These are phyloP conservation scores for Penicillium atrosanguineum DNA, from an alignment of 495 filamentous ascomycete species.

Conservation along the genomic window DNA sequence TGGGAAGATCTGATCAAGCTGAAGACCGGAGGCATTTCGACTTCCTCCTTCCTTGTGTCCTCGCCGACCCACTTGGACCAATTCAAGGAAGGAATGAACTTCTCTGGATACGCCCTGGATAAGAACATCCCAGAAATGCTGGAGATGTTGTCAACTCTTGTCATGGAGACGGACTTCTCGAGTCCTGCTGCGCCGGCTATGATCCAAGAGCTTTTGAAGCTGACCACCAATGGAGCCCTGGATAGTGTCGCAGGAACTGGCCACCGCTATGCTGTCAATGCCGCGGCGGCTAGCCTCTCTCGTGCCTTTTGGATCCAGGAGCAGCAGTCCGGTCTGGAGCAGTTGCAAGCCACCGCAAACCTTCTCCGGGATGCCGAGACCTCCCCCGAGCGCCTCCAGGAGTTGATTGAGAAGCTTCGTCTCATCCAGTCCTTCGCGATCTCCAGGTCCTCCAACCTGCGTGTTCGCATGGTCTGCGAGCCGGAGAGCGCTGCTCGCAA, in stretches of 20 bases:
- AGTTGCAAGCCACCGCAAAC: conserved; percentile 79
- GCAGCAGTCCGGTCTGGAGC: conserved; percentile 79
- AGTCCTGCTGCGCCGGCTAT: conserved; percentile 73
- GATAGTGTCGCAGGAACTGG: conserved; percentile 86
- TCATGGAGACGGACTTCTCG: conserved; percentile 87
- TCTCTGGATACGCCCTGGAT: conserved; percentile 84
- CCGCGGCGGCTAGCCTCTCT: conserved; percentile 76
- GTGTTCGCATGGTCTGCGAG: conserved; percentile 85
- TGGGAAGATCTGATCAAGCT: conserved; percentile 93
- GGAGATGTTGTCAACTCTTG: conserved; percentile 72
- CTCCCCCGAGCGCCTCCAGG: conserved; percentile 58
- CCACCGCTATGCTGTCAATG: conserved; percentile 78
- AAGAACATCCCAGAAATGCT: conserved; percentile 89
- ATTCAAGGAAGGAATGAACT: conserved; percentile 75
- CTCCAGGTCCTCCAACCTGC: conserved; percentile 52
- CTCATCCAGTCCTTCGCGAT: conserved; percentile 79
- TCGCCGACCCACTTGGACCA: conserved; percentile 66
- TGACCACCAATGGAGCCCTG: conserved; percentile 82
- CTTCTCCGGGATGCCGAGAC: conserved; percentile 55
- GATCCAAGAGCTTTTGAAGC: conserved; percentile 81
- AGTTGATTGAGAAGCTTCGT: conserved; percentile 82
- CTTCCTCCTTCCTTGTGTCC: conserved; percentile 73
- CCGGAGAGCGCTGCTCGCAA: conserved; percentile 65
- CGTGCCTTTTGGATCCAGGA: conserved; percentile 67
- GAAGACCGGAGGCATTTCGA: conserved; percentile 88